Evolutionary conservation across 192 early-diverging fungal genomes (phyloP), one percentile per base, ranked within the genome.

Genomic region (Coemansia sp.): DNA sequence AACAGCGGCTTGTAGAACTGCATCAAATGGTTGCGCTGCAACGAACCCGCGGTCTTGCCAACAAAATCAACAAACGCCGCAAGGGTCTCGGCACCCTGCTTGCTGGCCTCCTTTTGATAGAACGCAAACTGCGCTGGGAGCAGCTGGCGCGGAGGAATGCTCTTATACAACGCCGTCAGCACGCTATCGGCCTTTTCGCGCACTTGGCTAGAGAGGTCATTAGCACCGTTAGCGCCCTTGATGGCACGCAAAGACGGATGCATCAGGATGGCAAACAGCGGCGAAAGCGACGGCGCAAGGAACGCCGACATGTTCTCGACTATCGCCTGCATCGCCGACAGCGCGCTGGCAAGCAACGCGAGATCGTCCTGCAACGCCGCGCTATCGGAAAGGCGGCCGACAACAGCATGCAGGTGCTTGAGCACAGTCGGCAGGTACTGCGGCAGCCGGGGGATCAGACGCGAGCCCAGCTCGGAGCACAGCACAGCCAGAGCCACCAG

Each of bases 401-500:
- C 45, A 7, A 66, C 85, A 5, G 45, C 64, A 10, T 66, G 66
- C 52, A 89, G 64, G 50, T 85, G 83, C 34, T 87, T 82, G 45
- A 95, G 80, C 17, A 94, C 84, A 22, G 82, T 60, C 31, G 91
- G 93, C 85, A 98, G 88, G 54, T 93, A 91, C 77, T 91, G 89
- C 60, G 92, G 91, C 61, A 98, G 72, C 68, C 75, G 84, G 6
- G 94, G 91, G 16, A 96, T 85, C 17, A 89, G 80, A 33, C 92
- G 88, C 48, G 92, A 71, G 25, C 92, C 93, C 25, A 96, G 84
- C 62, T 89, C 88, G 56, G 82, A 80, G 72, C 87, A 83, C 63
- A 78, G 59, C 42, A 73, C 76, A 0, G 84, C 72, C 16, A 85
- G 28, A 17, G 75, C 71, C 4, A 72, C 81, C 54, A 85, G 56